Conservation (phyloP, 2,329 filamentous ascomycete species). For the Colletotrichum viniferum region DNA sequence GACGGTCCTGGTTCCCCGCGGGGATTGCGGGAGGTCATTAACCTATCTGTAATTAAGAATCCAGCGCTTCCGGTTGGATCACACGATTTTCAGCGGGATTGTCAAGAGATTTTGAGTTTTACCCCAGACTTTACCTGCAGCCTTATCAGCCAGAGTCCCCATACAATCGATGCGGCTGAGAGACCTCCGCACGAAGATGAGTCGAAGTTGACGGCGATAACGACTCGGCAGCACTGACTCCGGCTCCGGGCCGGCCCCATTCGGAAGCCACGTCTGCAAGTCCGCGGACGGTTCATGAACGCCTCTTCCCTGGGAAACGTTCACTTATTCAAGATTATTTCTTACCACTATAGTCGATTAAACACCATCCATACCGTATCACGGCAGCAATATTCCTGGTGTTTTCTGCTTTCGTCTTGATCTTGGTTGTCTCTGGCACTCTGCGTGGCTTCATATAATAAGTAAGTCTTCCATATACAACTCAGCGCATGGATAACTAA, state of each 20-base stretch:
- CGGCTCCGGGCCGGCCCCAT: neutral
- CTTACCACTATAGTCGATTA: too few relatives aligned
- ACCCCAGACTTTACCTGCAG: neutral
- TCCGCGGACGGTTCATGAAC: too few relatives aligned
- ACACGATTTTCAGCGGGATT: neutral
- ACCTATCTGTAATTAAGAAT: neutral
- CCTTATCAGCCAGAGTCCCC: neutral
- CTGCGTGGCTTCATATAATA: too few relatives aligned
- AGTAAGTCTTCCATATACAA: too few relatives aligned
- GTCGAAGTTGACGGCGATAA: neutral
- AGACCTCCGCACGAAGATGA: neutral
- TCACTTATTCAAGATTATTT: too few relatives aligned
- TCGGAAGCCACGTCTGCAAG: neutral
- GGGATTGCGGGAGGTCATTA: neutral
- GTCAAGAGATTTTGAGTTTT: neutral
- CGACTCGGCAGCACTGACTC: neutral
- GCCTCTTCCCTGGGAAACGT: too few relatives aligned
- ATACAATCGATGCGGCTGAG: neutral
- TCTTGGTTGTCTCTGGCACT: too few relatives aligned
- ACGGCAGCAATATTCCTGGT: too few relatives aligned
- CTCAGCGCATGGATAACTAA: too few relatives aligned
- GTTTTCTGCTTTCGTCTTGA: too few relatives aligned
- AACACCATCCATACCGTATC: too few relatives aligned
- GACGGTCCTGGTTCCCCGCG: neutral
- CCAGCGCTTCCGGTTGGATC: neutral